Evolutionary conservation across 225 moss, liverwort and hornwort species (phyloP).

Genomic region (Physcomitrellopsis africana): DNA sequence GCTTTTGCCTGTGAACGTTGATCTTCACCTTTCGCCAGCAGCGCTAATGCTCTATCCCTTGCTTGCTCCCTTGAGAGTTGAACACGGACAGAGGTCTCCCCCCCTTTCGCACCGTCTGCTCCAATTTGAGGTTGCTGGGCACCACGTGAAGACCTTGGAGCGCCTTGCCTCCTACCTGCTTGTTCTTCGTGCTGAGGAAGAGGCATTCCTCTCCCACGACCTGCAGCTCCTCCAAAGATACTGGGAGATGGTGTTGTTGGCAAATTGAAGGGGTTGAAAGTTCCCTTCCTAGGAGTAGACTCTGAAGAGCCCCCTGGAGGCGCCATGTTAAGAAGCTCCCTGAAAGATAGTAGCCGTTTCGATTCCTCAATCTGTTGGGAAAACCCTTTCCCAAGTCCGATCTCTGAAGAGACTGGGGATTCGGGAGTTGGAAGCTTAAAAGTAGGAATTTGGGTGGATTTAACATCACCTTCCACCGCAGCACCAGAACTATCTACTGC

Average conservation of each 20-base stretch:
- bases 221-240: slow-evolving; percentile 42
- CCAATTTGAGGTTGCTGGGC: slow-evolving; percentile 27
- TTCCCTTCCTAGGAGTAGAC: slow-evolving; percentile 27
- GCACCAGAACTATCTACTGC: background rate
- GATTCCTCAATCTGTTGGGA: slow-evolving; percentile 43
- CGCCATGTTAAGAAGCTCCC: slow-evolving; percentile 47
- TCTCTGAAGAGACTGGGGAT: slow-evolving; percentile 3
- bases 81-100: slow-evolving; percentile 20
- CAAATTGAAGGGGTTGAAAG: slow-evolving; percentile 57
- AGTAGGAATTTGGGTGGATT: slow-evolving; percentile 11
- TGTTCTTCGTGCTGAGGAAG: slow-evolving; percentile 33
- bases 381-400: slow-evolving; percentile 22
- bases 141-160: slow-evolving; percentile 31
- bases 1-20: slow-evolving; percentile 32
- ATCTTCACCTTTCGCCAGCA: slow-evolving; percentile 47
- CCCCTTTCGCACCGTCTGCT: slow-evolving; percentile 23
- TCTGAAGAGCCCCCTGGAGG: slow-evolving; percentile 33
- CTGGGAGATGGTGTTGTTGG: slow-evolving; percentile 53
- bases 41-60: slow-evolving; percentile 51
- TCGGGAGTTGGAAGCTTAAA: slow-evolving; percentile 15
- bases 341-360: slow-evolving; percentile 38
- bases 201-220: slow-evolving; percentile 61
- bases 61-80: slow-evolving; percentile 63
- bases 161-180: slow-evolving; percentile 39
- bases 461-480: slow-evolving; percentile 10